phyloP scores from a whole-genome alignment of 1,139 yeast species.

The Blastobotrys proliferans region DNA sequence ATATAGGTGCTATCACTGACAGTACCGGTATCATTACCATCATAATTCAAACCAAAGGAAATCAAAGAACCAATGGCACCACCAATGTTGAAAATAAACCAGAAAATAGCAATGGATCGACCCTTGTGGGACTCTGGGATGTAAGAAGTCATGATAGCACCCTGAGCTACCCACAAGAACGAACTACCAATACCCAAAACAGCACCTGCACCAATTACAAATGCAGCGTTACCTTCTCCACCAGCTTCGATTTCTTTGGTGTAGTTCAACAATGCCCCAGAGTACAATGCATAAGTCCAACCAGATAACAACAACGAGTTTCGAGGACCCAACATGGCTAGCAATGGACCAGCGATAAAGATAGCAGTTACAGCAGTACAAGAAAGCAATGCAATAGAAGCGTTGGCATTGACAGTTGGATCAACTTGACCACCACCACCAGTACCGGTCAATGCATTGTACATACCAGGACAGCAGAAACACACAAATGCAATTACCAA shows the following conservation, averaged over 20 bases:
- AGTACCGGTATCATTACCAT: constrained; percentile 19
- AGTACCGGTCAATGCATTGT: constrained; percentile 52
- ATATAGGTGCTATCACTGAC: constrained; percentile 25
- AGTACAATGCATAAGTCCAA: constrained; percentile 53
- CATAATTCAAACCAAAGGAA: constrained; percentile 24
- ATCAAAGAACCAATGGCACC: constrained; percentile 41
- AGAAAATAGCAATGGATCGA: constrained; percentile 50
- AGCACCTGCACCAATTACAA: constrained; percentile 59
- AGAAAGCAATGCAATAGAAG: constrained; percentile 45
- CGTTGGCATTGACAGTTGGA: constrained; percentile 40
- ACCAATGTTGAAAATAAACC: constrained; percentile 64
- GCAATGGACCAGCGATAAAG: constrained; percentile 56
- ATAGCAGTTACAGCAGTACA: constrained; percentile 48
- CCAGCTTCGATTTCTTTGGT: too few relatives aligned
- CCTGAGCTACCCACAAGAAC: constrained; percentile 57
- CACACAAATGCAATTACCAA: constrained; percentile 30
- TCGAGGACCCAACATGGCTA: constrained; percentile 51
- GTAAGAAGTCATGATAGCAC: constrained; percentile 53
- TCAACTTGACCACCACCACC: constrained; percentile 49
- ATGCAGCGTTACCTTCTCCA: constrained; percentile 50
- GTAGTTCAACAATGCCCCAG: constrained; percentile 51
- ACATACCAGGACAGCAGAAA: constrained; percentile 46
- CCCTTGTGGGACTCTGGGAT: constrained; percentile 55
- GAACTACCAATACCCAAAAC: constrained; percentile 56
- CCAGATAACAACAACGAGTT: constrained; percentile 52